Evolutionary conservation across 345 rosid genomes (phyloP).

Genomic region (Rubroshorea leprosula): DNA sequence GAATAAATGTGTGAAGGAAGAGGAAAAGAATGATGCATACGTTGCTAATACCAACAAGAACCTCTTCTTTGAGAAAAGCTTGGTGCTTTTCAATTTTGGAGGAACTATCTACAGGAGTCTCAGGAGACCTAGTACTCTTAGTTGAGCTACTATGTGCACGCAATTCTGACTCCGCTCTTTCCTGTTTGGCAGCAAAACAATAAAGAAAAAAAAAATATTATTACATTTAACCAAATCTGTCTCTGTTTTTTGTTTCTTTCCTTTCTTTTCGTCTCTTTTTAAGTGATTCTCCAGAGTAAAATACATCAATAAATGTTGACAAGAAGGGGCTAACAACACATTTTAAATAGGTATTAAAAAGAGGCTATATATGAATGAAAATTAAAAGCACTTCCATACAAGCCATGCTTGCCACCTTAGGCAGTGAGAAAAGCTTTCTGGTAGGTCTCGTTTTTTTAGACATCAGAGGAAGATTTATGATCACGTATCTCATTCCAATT

Average conservation of each 20-base stretch:
- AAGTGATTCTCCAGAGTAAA: too few relatives aligned
- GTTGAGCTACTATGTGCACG: constrained; percentile 95
- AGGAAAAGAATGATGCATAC: constrained; percentile 33
- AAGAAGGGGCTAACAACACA: neutral
- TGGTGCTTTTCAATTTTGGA: constrained; percentile 48
- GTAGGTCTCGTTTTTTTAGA: neutral
- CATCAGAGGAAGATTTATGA: neutral
- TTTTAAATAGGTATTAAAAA: neutral
- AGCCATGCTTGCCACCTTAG: neutral
- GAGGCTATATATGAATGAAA: neutral
- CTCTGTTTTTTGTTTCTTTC: neutral
- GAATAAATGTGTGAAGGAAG: constrained; percentile 9
- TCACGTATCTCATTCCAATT: neutral
- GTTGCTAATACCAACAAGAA: constrained; percentile 61
- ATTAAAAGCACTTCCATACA: neutral
- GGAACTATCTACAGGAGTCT: constrained; percentile 44
- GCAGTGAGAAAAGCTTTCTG: constrained; percentile 1
- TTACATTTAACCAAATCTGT: neutral
- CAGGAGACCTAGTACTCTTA: constrained; percentile 41
- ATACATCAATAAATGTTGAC: too few relatives aligned
- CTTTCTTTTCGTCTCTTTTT: neutral
- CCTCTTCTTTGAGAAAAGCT: constrained; percentile 82
- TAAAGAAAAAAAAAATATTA: neutral
- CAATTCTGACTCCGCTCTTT: constrained; percentile 71
- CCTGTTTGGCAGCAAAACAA: constrained; percentile 43